A percentile compares a stretch with the other conserved stretches of the same genome.
These are phyloP conservation scores for Agroathelia rolfsii DNA, from an alignment of 1,284 basidiomycete species.

Conservation along the genomic window DNA sequence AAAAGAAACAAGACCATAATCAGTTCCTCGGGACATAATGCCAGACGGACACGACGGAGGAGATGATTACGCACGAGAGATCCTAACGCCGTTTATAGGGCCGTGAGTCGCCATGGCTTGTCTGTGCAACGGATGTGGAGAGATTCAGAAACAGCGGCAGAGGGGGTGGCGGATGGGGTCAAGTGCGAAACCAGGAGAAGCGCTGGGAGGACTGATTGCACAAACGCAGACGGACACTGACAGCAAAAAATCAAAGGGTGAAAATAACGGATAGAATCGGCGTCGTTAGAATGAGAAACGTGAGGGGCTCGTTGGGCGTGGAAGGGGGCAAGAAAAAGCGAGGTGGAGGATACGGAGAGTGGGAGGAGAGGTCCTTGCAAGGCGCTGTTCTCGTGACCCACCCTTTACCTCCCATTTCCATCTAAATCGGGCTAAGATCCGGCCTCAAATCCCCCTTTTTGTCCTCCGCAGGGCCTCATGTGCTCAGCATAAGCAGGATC, in stretches of 20 bases:
- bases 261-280: neutral
- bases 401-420: too few relatives aligned
- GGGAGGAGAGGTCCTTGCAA: too few relatives aligned
- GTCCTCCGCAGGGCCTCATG: too few relatives aligned
- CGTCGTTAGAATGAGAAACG: neutral
- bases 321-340: too few relatives aligned
- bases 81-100: slow-evolving; percentile 86
- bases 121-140: too few relatives aligned
- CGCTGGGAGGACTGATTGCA: slow-evolving; percentile 3
- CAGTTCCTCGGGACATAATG: neutral
- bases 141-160: slow-evolving; percentile 12
- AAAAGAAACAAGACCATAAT: neutral
- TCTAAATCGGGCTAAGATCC: too few relatives aligned
- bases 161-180: neutral
- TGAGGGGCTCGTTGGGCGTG: too few relatives aligned
- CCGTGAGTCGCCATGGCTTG: slow-evolving; percentile 74
- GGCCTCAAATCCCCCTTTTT: too few relatives aligned
- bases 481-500: too few relatives aligned
- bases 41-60: slow-evolving; percentile 15
- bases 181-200: neutral
- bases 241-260: slow-evolving; percentile 12
- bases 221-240: neutral
- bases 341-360: too few relatives aligned
- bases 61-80: slow-evolving; percentile 61
- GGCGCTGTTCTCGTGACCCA: too few relatives aligned